Base-by-base conservation (phyloP, 1,284 basidiomycete species). In the Ceratobasidium sp. region DNA sequence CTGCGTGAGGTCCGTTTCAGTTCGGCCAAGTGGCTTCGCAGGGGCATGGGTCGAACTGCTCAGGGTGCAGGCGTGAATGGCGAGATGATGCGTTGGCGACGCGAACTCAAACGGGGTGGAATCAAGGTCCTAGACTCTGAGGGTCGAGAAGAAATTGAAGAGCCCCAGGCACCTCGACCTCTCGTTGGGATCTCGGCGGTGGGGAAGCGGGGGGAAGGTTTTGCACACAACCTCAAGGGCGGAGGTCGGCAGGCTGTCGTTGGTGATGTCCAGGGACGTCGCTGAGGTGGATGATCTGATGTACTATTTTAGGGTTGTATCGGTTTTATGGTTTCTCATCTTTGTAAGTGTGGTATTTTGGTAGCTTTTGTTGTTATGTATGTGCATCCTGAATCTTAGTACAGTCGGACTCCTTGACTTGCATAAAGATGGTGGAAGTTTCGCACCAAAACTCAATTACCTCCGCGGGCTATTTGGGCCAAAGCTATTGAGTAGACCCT, bases 51-150 rank as follows among this genome's bases (percentile, higher is more conserved):
- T 12, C 78, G 78, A 1, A 80, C 82, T 70, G 90, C 90, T 27
- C 85, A 85, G 73, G 85, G 84, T 71, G 84, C 90, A 2, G 90
- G 90, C 2, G 84, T 91, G 13, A 90, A 91, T 77, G 90, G 90
- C 47, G 87, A 91, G 77, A 88, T 92, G 86, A 79, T 82, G 71
- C 83, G 86, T 62, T 92, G 90, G 90, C 81, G 82, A 70, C 81
- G 83, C 52, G 82, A 87, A 58, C 79, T 92, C 40, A 79, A 78
- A 13, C 80, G 85, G 70, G 80, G 82, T 71, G 81, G 84, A 0
- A 82, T 92, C 47, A 80, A 82, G 29, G 78, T 92, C 38, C 77
- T 92, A 57, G 90, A 92, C 75, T 81, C 83, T 13, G 85, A 89
- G 70, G 75, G 75, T 3, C 34, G 40, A 22, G 70, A 73, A 55